A percentile compares a stretch with the other conserved stretches of the same genome.
Evolutionary conservation across 2,329 filamentous ascomycete species (phyloP).

Genomic region (Penicillium sp.): DNA sequence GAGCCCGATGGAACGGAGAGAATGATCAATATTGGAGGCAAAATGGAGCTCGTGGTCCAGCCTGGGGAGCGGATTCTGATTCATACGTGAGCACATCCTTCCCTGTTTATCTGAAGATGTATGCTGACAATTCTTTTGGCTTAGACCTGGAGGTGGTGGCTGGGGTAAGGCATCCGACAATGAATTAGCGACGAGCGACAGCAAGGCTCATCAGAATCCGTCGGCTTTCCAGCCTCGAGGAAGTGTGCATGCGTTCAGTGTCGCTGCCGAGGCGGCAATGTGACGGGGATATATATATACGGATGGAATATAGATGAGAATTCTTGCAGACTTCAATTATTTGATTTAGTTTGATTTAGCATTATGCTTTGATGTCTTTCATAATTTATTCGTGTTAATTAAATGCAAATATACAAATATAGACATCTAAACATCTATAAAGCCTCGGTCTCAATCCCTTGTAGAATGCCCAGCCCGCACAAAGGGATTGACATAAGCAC

Average conservation of each 20-base stretch:
- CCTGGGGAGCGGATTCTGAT: constrained; percentile 35
- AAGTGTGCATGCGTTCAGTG: constrained; percentile 10
- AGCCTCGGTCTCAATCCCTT: neutral
- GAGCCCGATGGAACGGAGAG: constrained; percentile 12
- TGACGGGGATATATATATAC: neutral
- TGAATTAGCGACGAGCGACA: neutral
- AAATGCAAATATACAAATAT: neutral
- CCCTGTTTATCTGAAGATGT: neutral
- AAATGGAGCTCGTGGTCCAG: constrained; percentile 19
- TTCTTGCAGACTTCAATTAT: neutral
- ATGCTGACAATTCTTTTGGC: neutral
- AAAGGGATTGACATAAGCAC: neutral
- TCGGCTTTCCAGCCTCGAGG: constrained; percentile 5
- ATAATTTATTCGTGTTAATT: neutral
- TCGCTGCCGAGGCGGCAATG: constrained; percentile 3
- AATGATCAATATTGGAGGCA: constrained; percentile 20
- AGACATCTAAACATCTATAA: neutral
- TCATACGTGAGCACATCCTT: constrained; percentile 7
- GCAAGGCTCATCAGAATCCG: neutral
- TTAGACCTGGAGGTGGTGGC: constrained; percentile 14
- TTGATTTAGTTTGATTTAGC: neutral
- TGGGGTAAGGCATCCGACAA: constrained; percentile 5
- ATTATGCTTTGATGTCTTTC: neutral
- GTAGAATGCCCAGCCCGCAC: neutral
- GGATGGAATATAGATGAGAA: neutral